Evolutionary conservation across 2,329 filamentous ascomycete species (phyloP), one percentile per base, ranked within the genome.

Genomic region (Drechslera avenae): DNA sequence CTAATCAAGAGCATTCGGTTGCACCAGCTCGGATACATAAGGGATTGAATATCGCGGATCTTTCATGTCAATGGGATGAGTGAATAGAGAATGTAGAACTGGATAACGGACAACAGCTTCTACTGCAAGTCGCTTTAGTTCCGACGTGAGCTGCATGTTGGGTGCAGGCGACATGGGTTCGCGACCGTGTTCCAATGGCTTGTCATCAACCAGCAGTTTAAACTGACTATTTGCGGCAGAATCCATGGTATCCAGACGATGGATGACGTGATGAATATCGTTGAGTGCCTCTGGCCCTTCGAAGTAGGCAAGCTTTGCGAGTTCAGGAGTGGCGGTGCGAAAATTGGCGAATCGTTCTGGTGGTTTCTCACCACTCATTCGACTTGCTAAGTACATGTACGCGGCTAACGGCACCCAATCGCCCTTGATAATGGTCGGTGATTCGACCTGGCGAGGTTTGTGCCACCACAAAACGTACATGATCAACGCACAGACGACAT

Each of bases 401-500:
- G 57, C 55, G 9, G 31, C 39, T 2, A 65, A 21, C 18, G 51
- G 48, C 23, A 42, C 9, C 39, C 8, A 32, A 1, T 34, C 30
- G 4, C 13, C 30, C 10, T 34, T 33, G 12, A 33, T 12, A 13
- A 42, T 8, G 4, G 45, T 55, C 5, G 55, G 54, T 18, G 56
- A 54, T 13, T 56, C 44, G 3, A 66, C 49, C 10, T 62, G 41
- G 10, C 53, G 40, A 28, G 68, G 68, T 41, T 71, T 68, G 31
- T 69, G 37, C 67, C 64, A 69, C 66, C 66, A 72, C 3, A 67
- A n/a, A 2, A 57, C 28, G 34, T 69, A 72, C 2, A 72, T 59
- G 3, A 66, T 40, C 3, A 73, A 36, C 8, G 67, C 62, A 39
- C 69, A 68, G 5, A 66, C 6, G 35, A 61, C 39, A 53, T 65